Evolutionary conservation across 2,329 filamentous ascomycete genomes (phyloP).

Genomic region (Claviceps digitariae): DNA sequence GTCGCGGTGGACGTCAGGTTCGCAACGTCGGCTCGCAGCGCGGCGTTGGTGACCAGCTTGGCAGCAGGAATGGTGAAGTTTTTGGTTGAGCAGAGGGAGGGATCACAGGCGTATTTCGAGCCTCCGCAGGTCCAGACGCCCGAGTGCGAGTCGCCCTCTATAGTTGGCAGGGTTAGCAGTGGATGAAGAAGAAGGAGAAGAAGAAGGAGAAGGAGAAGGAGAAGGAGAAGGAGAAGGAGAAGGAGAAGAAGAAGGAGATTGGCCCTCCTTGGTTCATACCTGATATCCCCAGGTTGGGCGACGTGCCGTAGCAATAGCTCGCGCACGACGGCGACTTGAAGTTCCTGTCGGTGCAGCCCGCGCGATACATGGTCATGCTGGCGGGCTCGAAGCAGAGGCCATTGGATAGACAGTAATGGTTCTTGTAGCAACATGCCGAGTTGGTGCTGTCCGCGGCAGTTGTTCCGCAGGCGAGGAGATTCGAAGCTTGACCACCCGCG

Average conservation of each 20-base stretch:
- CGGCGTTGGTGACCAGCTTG: not conserved
- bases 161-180: too few relatives aligned
- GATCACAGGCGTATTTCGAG: not conserved
- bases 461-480: not conserved
- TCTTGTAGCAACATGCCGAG: slow-evolving; percentile 1
- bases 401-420: slow-evolving; percentile 1
- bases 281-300: not conserved
- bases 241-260: not conserved
- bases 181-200: not conserved
- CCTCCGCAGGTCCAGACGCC: not conserved
- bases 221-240: not conserved
- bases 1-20: not conserved
- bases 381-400: slow-evolving; percentile 1
- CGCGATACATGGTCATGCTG: not conserved
- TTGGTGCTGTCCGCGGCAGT: not conserved
- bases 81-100: not conserved
- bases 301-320: not conserved
- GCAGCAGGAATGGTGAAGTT: not conserved
- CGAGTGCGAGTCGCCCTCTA: not conserved
- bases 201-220: not conserved
- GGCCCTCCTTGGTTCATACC: not conserved
- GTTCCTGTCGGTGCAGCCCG: not conserved
- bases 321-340: slow-evolving; percentile 1
- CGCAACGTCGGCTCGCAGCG: not conserved
- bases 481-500: not conserved